phyloP scores from a whole-genome alignment of 768 basidiomycete species.

The Psilocybe sp. region DNA sequence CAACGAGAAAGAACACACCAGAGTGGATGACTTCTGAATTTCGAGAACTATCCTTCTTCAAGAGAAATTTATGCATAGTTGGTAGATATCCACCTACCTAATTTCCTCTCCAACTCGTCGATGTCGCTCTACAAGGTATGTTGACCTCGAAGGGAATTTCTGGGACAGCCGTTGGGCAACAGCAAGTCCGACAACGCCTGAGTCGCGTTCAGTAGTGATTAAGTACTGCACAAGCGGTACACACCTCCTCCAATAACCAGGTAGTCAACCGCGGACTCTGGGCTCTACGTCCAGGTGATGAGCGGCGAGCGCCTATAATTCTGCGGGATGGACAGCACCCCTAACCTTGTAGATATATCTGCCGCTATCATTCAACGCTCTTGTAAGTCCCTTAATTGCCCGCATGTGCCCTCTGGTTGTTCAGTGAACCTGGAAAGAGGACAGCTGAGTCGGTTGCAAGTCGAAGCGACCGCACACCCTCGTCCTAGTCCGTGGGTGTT shows the following conservation, averaged over 20 bases:
- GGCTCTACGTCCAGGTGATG: conserved; percentile 38
- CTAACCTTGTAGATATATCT: conserved; percentile 61
- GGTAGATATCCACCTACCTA: conserved; percentile 44
- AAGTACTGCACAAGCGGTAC: conserved; percentile 5
- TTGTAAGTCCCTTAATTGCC: conserved; percentile 46
- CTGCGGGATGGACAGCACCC: not conserved
- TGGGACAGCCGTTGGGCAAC: conserved; percentile 73
- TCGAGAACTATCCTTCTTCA: conserved; percentile 56
- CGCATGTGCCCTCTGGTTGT: conserved; percentile 20
- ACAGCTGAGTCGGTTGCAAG: not conserved
- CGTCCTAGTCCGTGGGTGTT: too few relatives aligned
- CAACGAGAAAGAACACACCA: conserved; percentile 43
- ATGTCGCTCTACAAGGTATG: conserved; percentile 81
- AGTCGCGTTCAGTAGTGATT: not conserved
- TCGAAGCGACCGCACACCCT: too few relatives aligned
- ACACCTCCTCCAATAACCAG: conserved; percentile 86
- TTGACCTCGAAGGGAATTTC: conserved; percentile 64
- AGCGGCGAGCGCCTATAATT: not conserved
- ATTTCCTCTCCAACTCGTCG: conserved; percentile 77
- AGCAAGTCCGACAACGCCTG: conserved; percentile 84
- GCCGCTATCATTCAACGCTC: conserved; percentile 60
- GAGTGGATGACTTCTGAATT: conserved; percentile 97
- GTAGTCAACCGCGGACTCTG: conserved; percentile 76
- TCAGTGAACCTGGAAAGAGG: too few relatives aligned
- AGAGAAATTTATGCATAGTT: not conserved